phyloP scores from a whole-genome alignment of 257 asterid genomes.

The Solanum habrochaites region DNA sequence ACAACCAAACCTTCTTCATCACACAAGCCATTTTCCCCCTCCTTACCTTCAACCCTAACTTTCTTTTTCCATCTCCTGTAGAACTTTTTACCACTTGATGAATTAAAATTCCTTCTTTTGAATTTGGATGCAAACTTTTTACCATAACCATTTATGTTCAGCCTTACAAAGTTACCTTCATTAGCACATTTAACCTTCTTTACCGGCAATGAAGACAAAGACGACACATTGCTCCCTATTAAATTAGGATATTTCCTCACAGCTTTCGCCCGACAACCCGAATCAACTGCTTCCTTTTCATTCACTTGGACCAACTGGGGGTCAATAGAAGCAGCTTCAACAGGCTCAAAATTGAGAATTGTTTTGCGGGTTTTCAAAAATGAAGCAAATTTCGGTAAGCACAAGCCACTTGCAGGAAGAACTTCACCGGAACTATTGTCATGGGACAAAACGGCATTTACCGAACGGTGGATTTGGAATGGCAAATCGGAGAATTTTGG shows the following conservation, averaged over 20 bases:
- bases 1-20: constrained; percentile 55
- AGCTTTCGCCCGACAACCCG: constrained; percentile 1
- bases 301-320: neutral
- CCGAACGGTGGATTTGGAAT: constrained; percentile 35
- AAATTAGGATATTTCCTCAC: constrained; percentile 36
- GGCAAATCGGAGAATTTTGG: constrained; percentile 17
- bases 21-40: constrained; percentile 19
- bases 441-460: constrained; percentile 1
- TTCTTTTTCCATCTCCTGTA: constrained; percentile 23
- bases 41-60: constrained; percentile 27
- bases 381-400: constrained; percentile 36
- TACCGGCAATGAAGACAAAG: constrained; percentile 5
- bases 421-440: constrained; percentile 7
- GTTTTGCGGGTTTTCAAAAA: constrained; percentile 30
- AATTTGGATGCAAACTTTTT: constrained; percentile 49
- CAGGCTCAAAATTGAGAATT: constrained; percentile 40
- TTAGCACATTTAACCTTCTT: constrained; percentile 39
- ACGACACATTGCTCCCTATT: constrained; percentile 31
- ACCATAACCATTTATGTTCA: constrained; percentile 86
- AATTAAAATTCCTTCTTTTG: constrained; percentile 25
- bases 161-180: constrained; percentile 94
- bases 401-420: constrained; percentile 37
- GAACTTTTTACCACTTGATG: constrained; percentile 33
- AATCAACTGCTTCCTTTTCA: neutral
- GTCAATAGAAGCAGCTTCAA: constrained; percentile 12